Evolutionary conservation across 148 eudicot genomes (phyloP).

Genomic region (Diospyros kaki): DNA sequence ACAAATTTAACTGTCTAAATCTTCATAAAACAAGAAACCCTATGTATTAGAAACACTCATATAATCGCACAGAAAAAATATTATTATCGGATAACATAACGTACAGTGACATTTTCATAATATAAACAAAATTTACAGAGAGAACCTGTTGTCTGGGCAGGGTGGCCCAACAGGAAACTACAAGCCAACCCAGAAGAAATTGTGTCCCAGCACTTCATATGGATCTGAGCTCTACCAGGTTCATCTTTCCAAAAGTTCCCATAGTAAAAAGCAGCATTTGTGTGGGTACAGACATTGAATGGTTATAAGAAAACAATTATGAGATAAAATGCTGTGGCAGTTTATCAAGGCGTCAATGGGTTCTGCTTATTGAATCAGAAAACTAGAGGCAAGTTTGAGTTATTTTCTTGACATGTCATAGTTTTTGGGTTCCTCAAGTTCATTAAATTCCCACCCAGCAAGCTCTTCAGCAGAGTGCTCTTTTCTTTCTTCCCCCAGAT

Average conservation of each 20-base stretch:
- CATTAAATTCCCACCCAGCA: slow-evolving; percentile 42
- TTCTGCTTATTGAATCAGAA: neutral
- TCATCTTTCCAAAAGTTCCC: no score
- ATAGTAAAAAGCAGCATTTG: neutral
- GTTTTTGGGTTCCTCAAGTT: slow-evolving; percentile 16
- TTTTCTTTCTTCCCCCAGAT: slow-evolving; percentile 25
- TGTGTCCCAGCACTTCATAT: neutral
- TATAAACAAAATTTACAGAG: no score
- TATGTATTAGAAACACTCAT: no score
- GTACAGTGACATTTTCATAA: no score
- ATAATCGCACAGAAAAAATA: no score
- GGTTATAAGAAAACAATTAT: neutral
- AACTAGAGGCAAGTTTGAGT: neutral
- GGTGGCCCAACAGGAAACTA: no score
- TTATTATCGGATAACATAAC: no score
- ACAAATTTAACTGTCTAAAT: neutral
- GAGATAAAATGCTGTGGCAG: neutral
- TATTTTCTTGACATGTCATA: slow-evolving; percentile 7
- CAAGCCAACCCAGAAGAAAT: neutral
- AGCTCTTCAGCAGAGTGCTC: slow-evolving; percentile 26
- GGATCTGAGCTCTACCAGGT: no score
- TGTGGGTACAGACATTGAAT: neutral
- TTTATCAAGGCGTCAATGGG: neutral
- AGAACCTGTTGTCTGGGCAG: no score
- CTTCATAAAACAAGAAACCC: neutral